Base-by-base conservation (phyloP, 768 basidiomycete genomes). In the Termitomyces sp. region DNA sequence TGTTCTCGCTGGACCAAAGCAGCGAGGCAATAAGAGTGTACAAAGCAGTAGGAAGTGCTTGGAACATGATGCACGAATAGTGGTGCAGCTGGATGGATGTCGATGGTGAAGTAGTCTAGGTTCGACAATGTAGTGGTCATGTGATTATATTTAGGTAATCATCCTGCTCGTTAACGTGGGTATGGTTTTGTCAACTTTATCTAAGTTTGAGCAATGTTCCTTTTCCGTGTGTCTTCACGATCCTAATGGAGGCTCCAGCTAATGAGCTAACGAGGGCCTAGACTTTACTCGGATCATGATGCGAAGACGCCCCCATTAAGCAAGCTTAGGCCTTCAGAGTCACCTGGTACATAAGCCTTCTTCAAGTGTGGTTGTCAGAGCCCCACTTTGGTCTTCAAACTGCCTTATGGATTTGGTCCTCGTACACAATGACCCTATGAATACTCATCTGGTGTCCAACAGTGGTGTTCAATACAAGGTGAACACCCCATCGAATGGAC, bases 1-100 rank as follows among this genome's bases (percentile, higher is more conserved):
- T 68, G n/a, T 64, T 55, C 3, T 61, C 57, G 23, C 65, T 62
- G 38, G 68, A 61, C 77, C 76, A 82, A 10, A 83, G 68, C 4
- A 79, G 63, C 2, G 72, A 76, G 6, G 75, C 68, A 26, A 85
- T 64, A 10, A 82, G 66, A 30, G 77, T 60, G 43, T 75, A 75
- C 10, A 85, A 64, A 23, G 81, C 66, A 8, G 65, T 62, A 5
- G 81, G 77, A n/a, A 83, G 71, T 49, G 66, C 60, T 56, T 70
- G 61, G 18, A 75, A 62, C 76, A 77, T 77, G 54, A 33, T 16
- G 14, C 51, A 52, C 46, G 43, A 41, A 40, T 18, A 40, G 30
- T 58, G 43, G 48, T 33, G 44, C 50, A 53, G n/a, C 36, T 23
- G 53, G 10, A n/a, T 18, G 20, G 4, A 4, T 5, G 23, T 26